phyloP scores from a whole-genome alignment of 192 early-diverging fungal species.

The Entrophospora sp. region DNA sequence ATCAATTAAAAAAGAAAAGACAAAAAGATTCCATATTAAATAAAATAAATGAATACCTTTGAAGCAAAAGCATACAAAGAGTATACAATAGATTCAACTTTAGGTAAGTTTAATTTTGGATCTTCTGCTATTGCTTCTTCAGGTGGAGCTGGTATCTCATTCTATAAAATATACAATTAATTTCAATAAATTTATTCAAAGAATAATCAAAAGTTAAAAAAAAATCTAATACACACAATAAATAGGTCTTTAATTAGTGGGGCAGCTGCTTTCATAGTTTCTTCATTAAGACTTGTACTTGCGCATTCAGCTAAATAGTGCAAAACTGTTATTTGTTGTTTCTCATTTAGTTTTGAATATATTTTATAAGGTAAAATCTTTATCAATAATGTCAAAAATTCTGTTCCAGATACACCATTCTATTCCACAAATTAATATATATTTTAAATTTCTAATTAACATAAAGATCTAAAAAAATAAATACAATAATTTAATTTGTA shows the following conservation, averaged over 20 bases:
- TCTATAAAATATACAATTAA: neutral
- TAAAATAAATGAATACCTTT: neutral
- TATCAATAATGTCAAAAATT: slow-evolving; percentile 14
- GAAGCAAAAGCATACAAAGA: slow-evolving; percentile 1
- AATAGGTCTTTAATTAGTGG: slow-evolving; percentile 13
- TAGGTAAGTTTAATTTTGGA: slow-evolving; percentile 7
- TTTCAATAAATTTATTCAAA: neutral
- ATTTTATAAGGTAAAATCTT: slow-evolving; percentile 6
- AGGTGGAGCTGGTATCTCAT: neutral
- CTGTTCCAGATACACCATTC: slow-evolving; percentile 15
- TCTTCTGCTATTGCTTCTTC: neutral
- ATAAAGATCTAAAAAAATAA: neutral
- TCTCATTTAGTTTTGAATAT: slow-evolving; percentile 8
- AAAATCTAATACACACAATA: slow-evolving; percentile 4
- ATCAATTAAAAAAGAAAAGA: neutral
- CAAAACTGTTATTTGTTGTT: slow-evolving; percentile 2
- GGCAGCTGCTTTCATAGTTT: neutral
- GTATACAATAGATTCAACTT: slow-evolving; percentile 13
- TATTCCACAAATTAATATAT: too few relatives aligned
- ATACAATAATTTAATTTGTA: neutral
- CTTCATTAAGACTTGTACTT: neutral
- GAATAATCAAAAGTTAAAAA: neutral
- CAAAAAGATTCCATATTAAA: too few relatives aligned
- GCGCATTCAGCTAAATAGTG: slow-evolving; percentile 1
- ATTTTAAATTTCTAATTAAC: too few relatives aligned